Evolutionary conservation across 352 stramenopile species (phyloP), one percentile per base, ranked within the genome.

Genomic region (Pythium sukuiense): DNA sequence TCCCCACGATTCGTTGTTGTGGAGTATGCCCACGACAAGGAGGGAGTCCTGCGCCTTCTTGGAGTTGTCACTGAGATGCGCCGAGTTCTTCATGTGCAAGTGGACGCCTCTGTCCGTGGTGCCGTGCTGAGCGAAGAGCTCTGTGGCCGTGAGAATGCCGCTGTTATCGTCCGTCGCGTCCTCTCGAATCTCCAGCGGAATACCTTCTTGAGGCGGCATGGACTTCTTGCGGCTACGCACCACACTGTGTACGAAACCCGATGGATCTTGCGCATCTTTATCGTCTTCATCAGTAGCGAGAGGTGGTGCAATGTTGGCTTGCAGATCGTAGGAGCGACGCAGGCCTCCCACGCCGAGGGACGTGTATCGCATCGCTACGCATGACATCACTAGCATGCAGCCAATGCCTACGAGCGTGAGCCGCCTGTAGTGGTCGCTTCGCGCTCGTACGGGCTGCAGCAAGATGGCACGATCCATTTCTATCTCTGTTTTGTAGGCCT

Each of bases 1-100:
- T 7, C 73, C 69, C 73, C 71, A 84, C 1, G 76, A 81, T 30
- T 72, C 14, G 13, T 61, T 43, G 13, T 74, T 59, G 13, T 72
- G 73, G 24, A 77, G 65, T 0, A 79, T 63, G 8, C 77, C 43
- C 2, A 69, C 3, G 16, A 77, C 14, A 3, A 77, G 61, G 37
- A 80, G 30, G 16, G 71, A 66, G 61, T 72, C 62, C 13, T 46
- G 30, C 0, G 49, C 35, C 3, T 20, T 14, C 26, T 35, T 33
- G 45, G 39, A n/a, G 9, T 30, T 3, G 4, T 54, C 46, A 29
- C 16, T 5, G 18, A 54, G 46, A 29, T 18, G 32, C 32, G 3
- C 32, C 32, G 32, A 35, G 32, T 35, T 35, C 32, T 35, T 35
- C 32, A 35, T 35, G 4, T 35, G 32, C 4, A 35, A 8, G 1